Evolutionary conservation across 75 land plant genomes (phyloP).

Genomic region (Pseudotsuga menziesii): DNA sequence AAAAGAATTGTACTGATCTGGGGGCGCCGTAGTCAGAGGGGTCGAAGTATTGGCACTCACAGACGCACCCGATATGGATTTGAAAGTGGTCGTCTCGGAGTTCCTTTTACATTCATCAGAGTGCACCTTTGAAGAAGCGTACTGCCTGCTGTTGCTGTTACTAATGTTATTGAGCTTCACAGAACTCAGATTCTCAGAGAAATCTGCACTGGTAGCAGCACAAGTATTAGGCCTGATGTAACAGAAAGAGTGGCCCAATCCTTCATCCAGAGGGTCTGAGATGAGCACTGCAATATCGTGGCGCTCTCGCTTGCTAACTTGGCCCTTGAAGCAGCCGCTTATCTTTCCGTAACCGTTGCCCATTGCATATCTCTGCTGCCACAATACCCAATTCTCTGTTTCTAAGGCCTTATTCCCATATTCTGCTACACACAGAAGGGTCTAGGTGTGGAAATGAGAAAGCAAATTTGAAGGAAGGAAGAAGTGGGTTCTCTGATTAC

Average conservation of each 20-base stretch:
- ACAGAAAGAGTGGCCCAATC: conserved; percentile 93
- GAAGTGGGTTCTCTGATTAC: not conserved
- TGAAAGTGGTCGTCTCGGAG: conserved; percentile 57
- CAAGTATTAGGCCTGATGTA: conserved; percentile 64
- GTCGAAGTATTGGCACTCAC: conserved; percentile 88
- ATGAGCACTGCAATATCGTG: conserved; percentile 30
- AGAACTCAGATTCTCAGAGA: not conserved
- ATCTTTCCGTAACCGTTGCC: conserved; percentile 56
- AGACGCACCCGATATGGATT: conserved; percentile 90
- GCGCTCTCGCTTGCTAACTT: conserved; percentile 22
- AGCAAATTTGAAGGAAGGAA: not conserved
- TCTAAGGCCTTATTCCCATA: not conserved
- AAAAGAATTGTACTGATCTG: conserved; percentile 42
- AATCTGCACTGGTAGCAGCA: conserved; percentile 18
- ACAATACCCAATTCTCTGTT: not conserved
- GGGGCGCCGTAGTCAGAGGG: conserved; percentile 60
- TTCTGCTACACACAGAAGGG: not conserved
- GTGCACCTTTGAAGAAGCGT: conserved; percentile 33
- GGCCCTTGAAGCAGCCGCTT: conserved; percentile 37
- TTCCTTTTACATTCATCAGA: conserved; percentile 19
- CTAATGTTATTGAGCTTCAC: not conserved
- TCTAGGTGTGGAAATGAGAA: not conserved
- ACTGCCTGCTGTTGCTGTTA: conserved; percentile 8
- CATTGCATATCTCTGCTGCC: conserved; percentile 23
- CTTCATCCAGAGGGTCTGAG: conserved; percentile 65